Evolutionary conservation across 352 stramenopile species (phyloP), one percentile per base, ranked within the genome.

Genomic region (Aphanomyces astaci): DNA sequence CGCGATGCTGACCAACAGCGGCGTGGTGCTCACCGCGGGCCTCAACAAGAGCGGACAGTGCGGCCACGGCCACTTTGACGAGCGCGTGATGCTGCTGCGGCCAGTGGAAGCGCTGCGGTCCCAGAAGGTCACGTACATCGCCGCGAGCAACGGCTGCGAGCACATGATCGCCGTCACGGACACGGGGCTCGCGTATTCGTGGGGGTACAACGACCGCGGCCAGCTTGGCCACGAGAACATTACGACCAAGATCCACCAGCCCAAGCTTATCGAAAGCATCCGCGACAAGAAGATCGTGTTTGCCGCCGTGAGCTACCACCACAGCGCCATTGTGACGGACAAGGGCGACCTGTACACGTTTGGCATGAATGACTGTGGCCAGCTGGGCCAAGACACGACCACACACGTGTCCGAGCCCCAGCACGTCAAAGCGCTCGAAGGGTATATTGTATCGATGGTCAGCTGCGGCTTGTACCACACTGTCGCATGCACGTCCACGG

Each of bases 1-100:
- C 25, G 83, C 84, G 1, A 80, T 94, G 55, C 73, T 96, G 25
- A 96, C 86, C 3, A 91, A 90, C 71, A 79, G 84, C 49, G 87
- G 87, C 3, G 81, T 90, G 11, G 76, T 96, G 7, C 64, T 92
- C 31, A 94, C 84, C 2, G 93, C 86, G 45, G 87, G 87, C 2
- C 73, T 94, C 1, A 96, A 96, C 75, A 94, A 96, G 55, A 96
- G 82, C 51, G 87, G 87, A 0, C 87, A 96, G 60, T 96, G 87
- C 25, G 87, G 87, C 9, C 87, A 96, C 5, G 87, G 87, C 1
- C 82, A 94, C 70, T 93, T 92, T 71, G 86, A 95, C 64, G 86
- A 95, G 45, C 76, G 87, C 32, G 85, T 95, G 7, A 92, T 94
- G 82, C 77, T 92, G 28, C 79, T 91, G 4, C 76, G 86, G 7